A percentile compares a stretch with the other conserved stretches of the same genome.
phyloP scores from a whole-genome alignment of 352 stramenopile species.

The Peronosclerospora sorghi region DNA sequence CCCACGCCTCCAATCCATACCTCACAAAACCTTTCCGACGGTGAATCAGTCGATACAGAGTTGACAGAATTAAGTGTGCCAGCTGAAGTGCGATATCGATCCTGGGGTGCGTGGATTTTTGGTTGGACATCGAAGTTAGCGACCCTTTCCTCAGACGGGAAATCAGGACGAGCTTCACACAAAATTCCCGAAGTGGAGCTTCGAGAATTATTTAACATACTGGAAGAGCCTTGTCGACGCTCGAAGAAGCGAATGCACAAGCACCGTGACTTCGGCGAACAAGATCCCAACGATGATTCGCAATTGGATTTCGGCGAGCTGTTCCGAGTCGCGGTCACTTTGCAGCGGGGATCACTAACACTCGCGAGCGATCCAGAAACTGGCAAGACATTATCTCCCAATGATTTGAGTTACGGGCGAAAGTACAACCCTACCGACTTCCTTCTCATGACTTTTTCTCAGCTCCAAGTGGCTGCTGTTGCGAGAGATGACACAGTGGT shows the following conservation, averaged over 20 bases:
- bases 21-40: slow-evolving; percentile 45
- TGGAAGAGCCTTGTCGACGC: slow-evolving; percentile 65
- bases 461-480: slow-evolving; percentile 65
- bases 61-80: slow-evolving; percentile 53
- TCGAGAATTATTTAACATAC: slow-evolving; percentile 79
- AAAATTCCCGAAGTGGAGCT: slow-evolving; percentile 74
- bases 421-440: slow-evolving; percentile 72
- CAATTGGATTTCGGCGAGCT: slow-evolving; percentile 36
- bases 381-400: slow-evolving; percentile 45
- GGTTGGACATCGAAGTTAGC: slow-evolving; percentile 69
- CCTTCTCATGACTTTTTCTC: slow-evolving; percentile 61
- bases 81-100: slow-evolving; percentile 64
- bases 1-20: slow-evolving; percentile 36
- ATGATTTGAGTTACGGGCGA: slow-evolving; percentile 49
- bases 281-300: slow-evolving; percentile 24
- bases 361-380: slow-evolving; percentile 65
- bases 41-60: slow-evolving; percentile 73
- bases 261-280: slow-evolving; percentile 14
- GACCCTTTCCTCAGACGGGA: slow-evolving; percentile 17
- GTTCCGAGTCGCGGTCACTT: slow-evolving; percentile 56
- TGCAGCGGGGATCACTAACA: slow-evolving; percentile 67
- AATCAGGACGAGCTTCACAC: slow-evolving; percentile 19
- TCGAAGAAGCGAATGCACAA: slow-evolving; percentile 40
- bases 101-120: slow-evolving; percentile 82
- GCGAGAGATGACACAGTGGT: slow-evolving; percentile 57